Conservation (phyloP, 2,329 filamentous ascomycete species). For the Fusarium xyrophilum region DNA sequence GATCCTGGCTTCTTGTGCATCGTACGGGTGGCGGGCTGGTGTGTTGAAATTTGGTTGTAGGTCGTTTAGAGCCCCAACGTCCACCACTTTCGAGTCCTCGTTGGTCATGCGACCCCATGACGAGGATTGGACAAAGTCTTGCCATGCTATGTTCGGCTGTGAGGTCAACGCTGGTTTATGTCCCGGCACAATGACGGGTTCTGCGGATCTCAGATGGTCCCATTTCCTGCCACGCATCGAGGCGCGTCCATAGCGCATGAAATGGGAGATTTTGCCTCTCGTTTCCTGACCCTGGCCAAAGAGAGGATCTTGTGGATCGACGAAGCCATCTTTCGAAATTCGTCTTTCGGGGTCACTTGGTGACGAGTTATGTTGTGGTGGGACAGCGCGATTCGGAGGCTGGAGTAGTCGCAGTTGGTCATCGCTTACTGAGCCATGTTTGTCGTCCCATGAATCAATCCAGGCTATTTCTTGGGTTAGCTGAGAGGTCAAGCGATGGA, state of each 20-base stretch:
- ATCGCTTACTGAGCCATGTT: conserved; percentile 48
- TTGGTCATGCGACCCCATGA: conserved; percentile 56
- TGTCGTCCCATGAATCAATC: conserved; percentile 57
- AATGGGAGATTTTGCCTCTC: conserved; percentile 51
- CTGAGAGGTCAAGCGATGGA: neutral
- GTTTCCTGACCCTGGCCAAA: conserved; percentile 46
- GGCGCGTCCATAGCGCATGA: conserved; percentile 58
- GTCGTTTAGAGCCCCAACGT: conserved; percentile 53
- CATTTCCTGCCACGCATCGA: conserved; percentile 59
- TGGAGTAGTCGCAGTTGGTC: conserved; percentile 51
- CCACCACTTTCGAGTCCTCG: conserved; percentile 58
- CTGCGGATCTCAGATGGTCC: conserved; percentile 65
- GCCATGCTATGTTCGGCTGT: conserved; percentile 57
- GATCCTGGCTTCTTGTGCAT: conserved; percentile 40
- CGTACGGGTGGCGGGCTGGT: conserved; percentile 45
- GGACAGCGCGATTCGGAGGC: conserved; percentile 49
- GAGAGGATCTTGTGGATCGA: conserved; percentile 51
- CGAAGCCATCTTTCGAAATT: conserved; percentile 57
- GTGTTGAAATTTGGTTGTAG: conserved; percentile 58
- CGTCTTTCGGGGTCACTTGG: conserved; percentile 51
- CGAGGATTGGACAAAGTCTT: conserved; percentile 61
- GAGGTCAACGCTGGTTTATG: conserved; percentile 49
- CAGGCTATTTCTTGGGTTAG: conserved; percentile 47
- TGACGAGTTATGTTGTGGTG: conserved; percentile 52
- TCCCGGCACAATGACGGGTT: conserved; percentile 64